A percentile compares a stretch with the other conserved stretches of the same genome.
phyloP scores from a whole-genome alignment of 306 rosid species.

The Spatholobus suberectus region DNA sequence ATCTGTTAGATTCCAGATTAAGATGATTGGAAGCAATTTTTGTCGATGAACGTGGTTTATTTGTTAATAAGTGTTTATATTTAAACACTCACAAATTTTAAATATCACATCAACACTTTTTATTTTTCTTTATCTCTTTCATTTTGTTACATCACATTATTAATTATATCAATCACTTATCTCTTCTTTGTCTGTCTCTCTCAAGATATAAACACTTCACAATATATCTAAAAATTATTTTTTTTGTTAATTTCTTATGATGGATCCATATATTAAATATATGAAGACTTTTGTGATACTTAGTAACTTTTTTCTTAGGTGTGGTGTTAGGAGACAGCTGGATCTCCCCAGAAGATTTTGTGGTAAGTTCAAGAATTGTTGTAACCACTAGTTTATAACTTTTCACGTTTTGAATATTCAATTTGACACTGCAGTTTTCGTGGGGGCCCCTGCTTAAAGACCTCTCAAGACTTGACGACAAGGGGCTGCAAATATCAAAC shows the following conservation, averaged over 20 bases:
- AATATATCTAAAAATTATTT: too few relatives aligned
- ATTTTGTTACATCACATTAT: too few relatives aligned
- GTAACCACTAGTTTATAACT: not conserved
- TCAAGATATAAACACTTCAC: too few relatives aligned
- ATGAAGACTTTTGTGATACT: not conserved
- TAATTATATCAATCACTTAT: too few relatives aligned
- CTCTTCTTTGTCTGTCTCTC: too few relatives aligned
- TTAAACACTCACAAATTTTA: too few relatives aligned
- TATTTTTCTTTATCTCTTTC: too few relatives aligned
- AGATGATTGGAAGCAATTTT: not conserved
- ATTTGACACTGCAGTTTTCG: not conserved
- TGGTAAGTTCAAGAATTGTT: not conserved
- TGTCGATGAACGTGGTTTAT: not conserved
- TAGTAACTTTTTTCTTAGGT: not conserved
- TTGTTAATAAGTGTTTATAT: too few relatives aligned
- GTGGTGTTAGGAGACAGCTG: slow-evolving; percentile 23
- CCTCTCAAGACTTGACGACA: slow-evolving; percentile 22
- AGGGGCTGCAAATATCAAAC: not conserved
- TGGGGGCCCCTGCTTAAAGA: slow-evolving; percentile 4
- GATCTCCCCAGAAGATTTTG: slow-evolving; percentile 18
- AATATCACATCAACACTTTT: too few relatives aligned
- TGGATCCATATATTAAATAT: not conserved
- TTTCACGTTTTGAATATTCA: not conserved
- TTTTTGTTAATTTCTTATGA: not conserved
- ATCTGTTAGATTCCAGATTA: not conserved